Conservation (phyloP, 352 stramenopile genomes). For the Blastocystis sp. region DNA sequence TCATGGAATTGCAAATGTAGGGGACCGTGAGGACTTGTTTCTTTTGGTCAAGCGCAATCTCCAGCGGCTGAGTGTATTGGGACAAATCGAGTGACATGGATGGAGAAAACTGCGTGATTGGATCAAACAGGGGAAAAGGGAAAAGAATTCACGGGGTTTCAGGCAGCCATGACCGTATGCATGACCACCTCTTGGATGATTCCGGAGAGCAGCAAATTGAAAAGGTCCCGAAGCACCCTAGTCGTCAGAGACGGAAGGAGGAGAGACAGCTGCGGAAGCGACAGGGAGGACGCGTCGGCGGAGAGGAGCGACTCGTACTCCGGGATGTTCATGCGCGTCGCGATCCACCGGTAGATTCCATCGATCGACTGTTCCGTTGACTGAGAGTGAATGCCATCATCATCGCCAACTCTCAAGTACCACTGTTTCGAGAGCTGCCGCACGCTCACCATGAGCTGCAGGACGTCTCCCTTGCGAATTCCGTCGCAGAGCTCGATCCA, state of each 20-base stretch:
- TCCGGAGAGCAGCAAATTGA: neutral
- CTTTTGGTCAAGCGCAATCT: neutral
- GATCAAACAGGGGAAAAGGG: neutral
- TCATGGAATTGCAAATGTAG: slow-evolving; percentile 5
- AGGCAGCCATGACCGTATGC: neutral
- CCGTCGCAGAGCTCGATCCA: slow-evolving; percentile 17
- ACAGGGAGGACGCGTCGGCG: neutral
- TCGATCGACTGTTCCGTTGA: neutral
- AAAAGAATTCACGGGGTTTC: neutral
- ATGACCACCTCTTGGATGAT: neutral
- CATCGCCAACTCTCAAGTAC: neutral
- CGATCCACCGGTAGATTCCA: neutral
- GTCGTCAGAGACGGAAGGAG: neutral
- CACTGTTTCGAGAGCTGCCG: slow-evolving; percentile 22
- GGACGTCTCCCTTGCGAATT: neutral
- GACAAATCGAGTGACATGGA: slow-evolving; percentile 9
- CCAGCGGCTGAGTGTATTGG: neutral
- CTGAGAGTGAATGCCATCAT: neutral
- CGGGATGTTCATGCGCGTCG: neutral
- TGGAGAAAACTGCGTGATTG: neutral
- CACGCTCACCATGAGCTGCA: neutral
- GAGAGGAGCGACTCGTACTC: neutral
- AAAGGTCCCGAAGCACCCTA: neutral
- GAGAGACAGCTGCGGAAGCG: neutral
- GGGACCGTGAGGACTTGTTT: slow-evolving; percentile 11